Evolutionary conservation across 345 rosid species (phyloP), one percentile per base, ranked within the genome.

Genomic region (Salix purpurea): DNA sequence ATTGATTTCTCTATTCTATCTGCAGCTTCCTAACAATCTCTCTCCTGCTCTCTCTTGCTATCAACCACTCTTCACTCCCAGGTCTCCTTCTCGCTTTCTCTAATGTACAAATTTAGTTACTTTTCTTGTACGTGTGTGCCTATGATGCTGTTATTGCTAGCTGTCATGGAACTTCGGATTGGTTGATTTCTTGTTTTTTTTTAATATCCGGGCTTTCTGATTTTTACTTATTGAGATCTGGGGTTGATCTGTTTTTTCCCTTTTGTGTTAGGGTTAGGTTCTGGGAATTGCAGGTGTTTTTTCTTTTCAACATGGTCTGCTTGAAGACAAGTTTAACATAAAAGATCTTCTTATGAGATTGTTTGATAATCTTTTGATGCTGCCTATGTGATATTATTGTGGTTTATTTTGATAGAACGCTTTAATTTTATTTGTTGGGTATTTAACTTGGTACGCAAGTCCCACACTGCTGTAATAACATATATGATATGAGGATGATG

Each of bases 1-100:
- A 42, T 62, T 21, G 11, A 85, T 85, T 82, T 86, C 86, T 84
- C 71, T 76, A 69, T 46, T 65, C 62, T 62, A 46, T 77, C 78
- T 74, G 65, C 71, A 60, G 28, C 48, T 60, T 48, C 61, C 68
- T 28, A 24, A 54, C 36, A 46, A 21, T 30, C 67, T 52, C 46
- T 58, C 23, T 36, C 73, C 44, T 73, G 76, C 30, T 28, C 64
- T 73, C n/a, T 78, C 79, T 32, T 21, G 28, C 24, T 12, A 65
- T 69, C 73, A 23, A 40, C 62, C 81, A 67, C 40, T 71, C 61
- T 54, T 62, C 73, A 26, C 42, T 74, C 40, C 28, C 83, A 82
- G 87, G 83, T 84, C 42, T 36, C 32, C 71, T n/a, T 60, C 16
- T 24, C 21, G 64, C 21, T 36, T 34, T 71, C 36, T 74, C 65